Base-by-base conservation (phyloP, 1,284 basidiomycete species). In the Peniophora sp. region DNA sequence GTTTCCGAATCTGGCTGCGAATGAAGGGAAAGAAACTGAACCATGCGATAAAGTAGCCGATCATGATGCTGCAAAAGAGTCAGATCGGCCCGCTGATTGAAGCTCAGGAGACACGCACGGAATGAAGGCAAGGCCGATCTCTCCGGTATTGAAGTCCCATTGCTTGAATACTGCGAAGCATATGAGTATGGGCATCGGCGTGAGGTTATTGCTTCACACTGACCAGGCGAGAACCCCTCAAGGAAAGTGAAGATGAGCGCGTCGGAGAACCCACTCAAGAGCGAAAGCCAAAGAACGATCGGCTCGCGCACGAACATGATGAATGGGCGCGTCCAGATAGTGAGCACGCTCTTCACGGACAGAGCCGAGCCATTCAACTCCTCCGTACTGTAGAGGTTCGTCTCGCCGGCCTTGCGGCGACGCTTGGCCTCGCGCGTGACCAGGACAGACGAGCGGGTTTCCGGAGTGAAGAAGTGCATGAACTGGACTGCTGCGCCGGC, bases 161-260 rank as follows among this genome's bases (percentile, higher is more conserved):
- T 56, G 55, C 45, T 51, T 35, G 48, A 53, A 58, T 22, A 58
- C 56, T 14, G 27, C 5, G 12, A 32, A 32, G 12, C 27, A 12
- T 12, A 32, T 32, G 12, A 32, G 27, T 32, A 6, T 32, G 27
- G 12, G 27, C 27, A 12, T 6, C 12, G 27, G 27, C 27, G 6
- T 12, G 6, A 32, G 12, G 27, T 6, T 12, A 32, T 5, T 12
- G 12, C 5, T 6, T 6, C 12, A 12, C 5, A 12, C 27, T 32
- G 5, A 32, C 27, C 27, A 5, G 53, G 56, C 15, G 48, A 23
- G 43, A 51, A 58, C 9, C 51, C 47, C 48, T 58, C 51, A 47
- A 58, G 53, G 53, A 58, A 58, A 15, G 53, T 54, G 49, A 58
- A 58, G 45, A 58, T 58, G 35, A 58, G 51, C 5, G 55, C 55